Base-by-base conservation (phyloP, 495 filamentous ascomycete genomes). In the Penicillium tannophilum region DNA sequence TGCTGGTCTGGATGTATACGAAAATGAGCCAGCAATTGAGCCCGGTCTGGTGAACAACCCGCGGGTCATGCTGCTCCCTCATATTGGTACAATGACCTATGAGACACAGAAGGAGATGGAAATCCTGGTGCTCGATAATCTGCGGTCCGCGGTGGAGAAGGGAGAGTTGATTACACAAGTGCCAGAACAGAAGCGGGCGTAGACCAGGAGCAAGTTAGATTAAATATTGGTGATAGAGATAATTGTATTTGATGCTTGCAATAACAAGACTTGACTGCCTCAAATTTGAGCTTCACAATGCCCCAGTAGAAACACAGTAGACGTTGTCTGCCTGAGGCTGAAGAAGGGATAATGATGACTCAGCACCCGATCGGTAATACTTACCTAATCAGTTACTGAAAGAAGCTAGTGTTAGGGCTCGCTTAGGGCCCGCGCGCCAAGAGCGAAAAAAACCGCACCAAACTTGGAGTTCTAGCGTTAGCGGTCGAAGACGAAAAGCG, bases 91-190 rank as follows among this genome's bases (percentile, higher is more conserved):
- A 4, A 78, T 74, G 61, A 86, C 83, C 12, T 77, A 78, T 62
- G 85, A 87, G 70, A 84, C 81, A 19, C 86, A 90, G 72, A 84
- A 79, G 53, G 87, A 90, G 65, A 93, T 94, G 90, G 90, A 94
- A 72, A 70, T 85, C 43, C 81, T 90, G 77, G 83, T 86, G 30
- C 76, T 93, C 58, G 79, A 84, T 53, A 93, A 93, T 56, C 62
- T 93, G 58, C 75, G 77, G 43, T 78, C 72, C 56, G 90, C 86
- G 6, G 72, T 92, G 24, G 79, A 86, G 52, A 77, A 83, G 61
- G 87, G 90, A 0, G 75, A 77, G 61, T 72, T 93, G 65, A 79
- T 84, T 66, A 91, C 87, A 44, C 83, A 88, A 52, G 88, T 94
- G 7, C 77, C 82, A 6, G 90, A 93, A 72, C 89, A 92, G 76